phyloP scores from a whole-genome alignment of 2,329 filamentous ascomycete species.

The Fusarium penzigii region DNA sequence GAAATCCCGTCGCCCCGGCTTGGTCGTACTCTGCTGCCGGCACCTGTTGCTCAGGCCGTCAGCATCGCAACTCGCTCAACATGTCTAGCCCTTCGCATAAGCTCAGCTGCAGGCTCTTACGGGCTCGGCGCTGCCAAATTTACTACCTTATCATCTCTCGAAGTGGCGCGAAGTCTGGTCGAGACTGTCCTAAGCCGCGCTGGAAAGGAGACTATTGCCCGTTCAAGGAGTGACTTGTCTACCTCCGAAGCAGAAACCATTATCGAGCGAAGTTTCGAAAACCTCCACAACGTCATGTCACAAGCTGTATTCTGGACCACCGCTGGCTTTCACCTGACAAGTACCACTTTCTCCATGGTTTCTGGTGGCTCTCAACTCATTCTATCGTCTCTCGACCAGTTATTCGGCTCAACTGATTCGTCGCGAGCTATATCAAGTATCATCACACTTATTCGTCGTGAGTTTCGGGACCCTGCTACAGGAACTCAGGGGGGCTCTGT shows the following conservation, averaged over 20 bases:
- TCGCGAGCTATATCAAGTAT: conserved; percentile 68
- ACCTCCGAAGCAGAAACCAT: conserved; percentile 56
- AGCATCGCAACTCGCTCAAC: conserved; percentile 63
- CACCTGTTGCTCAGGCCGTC: conserved; percentile 57
- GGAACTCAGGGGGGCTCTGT: conserved; percentile 60
- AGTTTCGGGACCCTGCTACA: conserved; percentile 64
- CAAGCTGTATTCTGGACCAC: conserved; percentile 63
- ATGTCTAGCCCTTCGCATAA: conserved; percentile 55
- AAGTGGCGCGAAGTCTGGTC: conserved; percentile 55
- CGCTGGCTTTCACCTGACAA: conserved; percentile 60
- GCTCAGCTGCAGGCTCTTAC: conserved; percentile 53
- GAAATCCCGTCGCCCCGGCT: conserved; percentile 24
- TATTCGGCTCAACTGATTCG: conserved; percentile 69
- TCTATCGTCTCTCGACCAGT: conserved; percentile 61
- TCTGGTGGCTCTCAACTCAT: conserved; percentile 60
- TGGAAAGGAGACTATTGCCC: conserved; percentile 49
- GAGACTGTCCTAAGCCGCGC: conserved; percentile 56
- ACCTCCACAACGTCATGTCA: conserved; percentile 58
- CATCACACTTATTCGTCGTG: conserved; percentile 62
- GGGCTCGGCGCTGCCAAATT: conserved; percentile 55
- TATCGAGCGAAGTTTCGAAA: conserved; percentile 57
- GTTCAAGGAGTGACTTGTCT: conserved; percentile 48
- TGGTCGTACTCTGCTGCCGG: conserved; percentile 55
- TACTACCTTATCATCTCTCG: conserved; percentile 58
- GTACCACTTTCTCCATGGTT: conserved; percentile 53